Conservation (phyloP, 371 early-diverging fungal genomes). For the Mortierella sp. region DNA sequence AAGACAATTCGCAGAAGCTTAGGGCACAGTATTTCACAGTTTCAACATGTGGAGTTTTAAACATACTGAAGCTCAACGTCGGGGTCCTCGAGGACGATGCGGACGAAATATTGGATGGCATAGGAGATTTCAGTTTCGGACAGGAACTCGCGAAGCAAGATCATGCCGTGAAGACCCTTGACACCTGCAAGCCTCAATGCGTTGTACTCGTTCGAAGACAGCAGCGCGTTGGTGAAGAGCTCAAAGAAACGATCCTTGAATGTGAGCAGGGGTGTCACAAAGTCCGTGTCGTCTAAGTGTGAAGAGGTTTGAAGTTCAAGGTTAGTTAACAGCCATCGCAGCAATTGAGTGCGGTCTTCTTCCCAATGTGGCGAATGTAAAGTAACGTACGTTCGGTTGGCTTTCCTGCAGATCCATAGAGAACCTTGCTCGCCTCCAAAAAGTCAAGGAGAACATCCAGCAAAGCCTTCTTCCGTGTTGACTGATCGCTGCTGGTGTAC, state of each 20-base stretch:
- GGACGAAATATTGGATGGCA: conserved; percentile 70
- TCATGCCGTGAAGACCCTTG: conserved; percentile 76
- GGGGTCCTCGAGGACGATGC: conserved; percentile 64
- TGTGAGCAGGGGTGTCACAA: conserved; percentile 68
- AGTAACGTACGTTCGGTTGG: conserved; percentile 58
- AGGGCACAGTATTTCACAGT: neutral
- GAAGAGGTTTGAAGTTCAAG: neutral
- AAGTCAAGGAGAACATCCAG: conserved; percentile 78
- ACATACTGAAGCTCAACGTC: conserved; percentile 68
- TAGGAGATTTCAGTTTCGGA: conserved; percentile 72
- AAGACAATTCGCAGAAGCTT: neutral
- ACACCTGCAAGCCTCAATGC: conserved; percentile 76
- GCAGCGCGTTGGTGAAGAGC: conserved; percentile 71
- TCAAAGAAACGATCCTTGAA: conserved; percentile 79
- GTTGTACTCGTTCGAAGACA: conserved; percentile 80
- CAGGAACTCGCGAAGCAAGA: conserved; percentile 69
- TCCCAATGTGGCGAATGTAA: conserved; percentile 20
- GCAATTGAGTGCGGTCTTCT: neutral
- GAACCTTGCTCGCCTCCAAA: conserved; percentile 69
- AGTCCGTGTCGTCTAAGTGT: conserved; percentile 60
- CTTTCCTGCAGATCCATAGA: conserved; percentile 69
- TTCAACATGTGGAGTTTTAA: too few species aligned
- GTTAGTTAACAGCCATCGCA: neutral
- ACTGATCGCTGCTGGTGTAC: conserved; percentile 65
- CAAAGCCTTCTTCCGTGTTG: conserved; percentile 73